Evolutionary conservation across 257 asterid genomes (phyloP).

Genomic region (Fraxinus excelsior): DNA sequence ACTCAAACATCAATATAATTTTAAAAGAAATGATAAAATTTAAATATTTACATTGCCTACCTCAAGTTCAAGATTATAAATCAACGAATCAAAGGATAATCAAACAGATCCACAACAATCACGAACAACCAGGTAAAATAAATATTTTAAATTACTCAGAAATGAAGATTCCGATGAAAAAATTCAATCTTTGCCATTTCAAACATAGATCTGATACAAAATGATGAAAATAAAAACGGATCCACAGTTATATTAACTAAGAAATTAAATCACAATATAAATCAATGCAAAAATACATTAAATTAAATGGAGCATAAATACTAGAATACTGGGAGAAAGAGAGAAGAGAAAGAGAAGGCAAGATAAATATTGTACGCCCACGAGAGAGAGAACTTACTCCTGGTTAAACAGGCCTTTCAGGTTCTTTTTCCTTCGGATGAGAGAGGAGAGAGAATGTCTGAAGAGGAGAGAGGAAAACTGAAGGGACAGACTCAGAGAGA

Average conservation of each 20-base stretch:
- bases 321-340: constrained; percentile 34
- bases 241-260: constrained; percentile 36
- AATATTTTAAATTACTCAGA: constrained; percentile 8
- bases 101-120: constrained; percentile 29
- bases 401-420: constrained; percentile 84
- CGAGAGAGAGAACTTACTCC: constrained; percentile 74
- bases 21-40: constrained; percentile 6
- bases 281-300: constrained; percentile 13
- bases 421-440: constrained; percentile 62
- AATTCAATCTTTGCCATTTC: constrained; percentile 29
- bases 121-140: constrained; percentile 17
- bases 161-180: constrained; percentile 31
- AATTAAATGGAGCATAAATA: constrained; percentile 15
- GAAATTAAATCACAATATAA: constrained; percentile 18
- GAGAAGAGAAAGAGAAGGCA: constrained; percentile 28
- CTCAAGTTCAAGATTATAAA: constrained; percentile 14
- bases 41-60: background rate
- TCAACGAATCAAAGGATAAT: constrained; percentile 2
- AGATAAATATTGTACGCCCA: background rate
- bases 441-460: constrained; percentile 54
- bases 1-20: constrained; percentile 23
- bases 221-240: constrained; percentile 31
- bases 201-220: constrained; percentile 55
- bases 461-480: constrained; percentile 33
- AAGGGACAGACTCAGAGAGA: constrained; percentile 18